Evolutionary conservation across 164 flowering plant species (phyloP).

Genomic region (Vitis amurensis): DNA sequence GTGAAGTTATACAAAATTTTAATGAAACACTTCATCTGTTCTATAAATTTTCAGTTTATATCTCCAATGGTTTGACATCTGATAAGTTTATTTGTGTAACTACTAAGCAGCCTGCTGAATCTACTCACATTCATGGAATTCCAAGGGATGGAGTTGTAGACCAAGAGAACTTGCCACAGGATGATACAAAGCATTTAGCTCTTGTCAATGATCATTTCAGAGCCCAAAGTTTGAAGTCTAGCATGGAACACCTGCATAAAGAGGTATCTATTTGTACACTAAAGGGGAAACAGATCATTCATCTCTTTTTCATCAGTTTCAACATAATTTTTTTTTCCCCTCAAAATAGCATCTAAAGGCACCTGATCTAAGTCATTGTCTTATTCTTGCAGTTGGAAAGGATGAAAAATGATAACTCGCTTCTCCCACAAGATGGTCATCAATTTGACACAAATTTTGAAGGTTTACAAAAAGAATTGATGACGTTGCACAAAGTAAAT

Average conservation of each 20-base stretch:
- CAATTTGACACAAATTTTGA: constrained; percentile 31
- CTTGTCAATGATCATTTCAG: constrained; percentile 35
- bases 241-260: constrained; percentile 70
- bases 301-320: no score
- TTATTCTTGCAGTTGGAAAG: constrained; percentile 71
- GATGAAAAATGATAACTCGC: constrained; percentile 78
- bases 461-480: constrained; percentile 56
- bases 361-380: constrained; percentile 2
- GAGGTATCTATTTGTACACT: constrained; percentile 51
- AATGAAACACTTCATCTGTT: not conserved
- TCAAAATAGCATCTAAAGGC: not conserved
- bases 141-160: constrained; percentile 19
- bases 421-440: constrained; percentile 33
- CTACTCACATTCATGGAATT: constrained; percentile 23
- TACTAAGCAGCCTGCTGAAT: constrained; percentile 33
- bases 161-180: constrained; percentile 20
- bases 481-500: constrained; percentile 61
- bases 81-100: not conserved
- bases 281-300: not conserved
- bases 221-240: constrained; percentile 53
- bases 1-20: no score
- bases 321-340: no score
- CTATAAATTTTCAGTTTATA: not conserved
- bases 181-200: constrained; percentile 32
- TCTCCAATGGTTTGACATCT: not conserved